phyloP scores from a whole-genome alignment of 805 yeast genomes.

The Metschnikowia reukaufii region DNA sequence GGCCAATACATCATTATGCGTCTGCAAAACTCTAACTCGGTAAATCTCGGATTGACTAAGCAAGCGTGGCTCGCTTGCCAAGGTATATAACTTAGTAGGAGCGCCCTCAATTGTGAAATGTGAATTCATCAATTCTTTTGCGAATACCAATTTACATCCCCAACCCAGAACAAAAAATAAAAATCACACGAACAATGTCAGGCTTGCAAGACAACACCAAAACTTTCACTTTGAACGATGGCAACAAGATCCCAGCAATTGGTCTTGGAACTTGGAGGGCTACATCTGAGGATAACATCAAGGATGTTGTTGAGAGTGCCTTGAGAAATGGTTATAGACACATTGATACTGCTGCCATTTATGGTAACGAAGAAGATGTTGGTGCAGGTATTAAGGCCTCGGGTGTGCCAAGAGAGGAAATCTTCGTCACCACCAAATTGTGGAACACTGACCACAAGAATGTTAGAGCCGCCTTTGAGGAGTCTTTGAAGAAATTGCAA shows the following conservation, averaged over 20 bases:
- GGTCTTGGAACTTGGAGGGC: constrained; percentile 57
- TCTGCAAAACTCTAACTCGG: not conserved
- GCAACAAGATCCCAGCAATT: constrained; percentile 17
- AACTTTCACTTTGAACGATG: constrained; percentile 15
- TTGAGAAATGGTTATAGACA: constrained; percentile 35
- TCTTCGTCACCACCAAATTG: constrained; percentile 72
- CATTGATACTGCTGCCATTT: constrained; percentile 19
- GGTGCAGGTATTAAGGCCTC: constrained; percentile 19
- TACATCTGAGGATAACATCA: constrained; percentile 48
- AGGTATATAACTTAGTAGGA: not conserved
- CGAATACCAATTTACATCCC: not conserved
- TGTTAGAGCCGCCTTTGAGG: constrained; percentile 55
- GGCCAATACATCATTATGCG: constrained; percentile 1
- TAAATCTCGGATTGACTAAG: not conserved
- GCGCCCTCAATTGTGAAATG: not conserved
- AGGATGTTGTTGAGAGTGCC: constrained; percentile 59
- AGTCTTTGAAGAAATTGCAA: constrained; percentile 56
- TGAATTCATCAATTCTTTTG: not conserved
- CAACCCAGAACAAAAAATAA: not conserved
- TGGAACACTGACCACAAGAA: constrained; percentile 58
- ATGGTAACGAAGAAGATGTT: constrained; percentile 19
- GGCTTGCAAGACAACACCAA: constrained; percentile 14
- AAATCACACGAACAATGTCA: constrained; percentile 6
- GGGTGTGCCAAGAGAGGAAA: constrained; percentile 51
- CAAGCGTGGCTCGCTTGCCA: not conserved